These are phyloP conservation scores for Microbotryum scabiosae DNA, from an alignment of 1,284 basidiomycete genomes.

Conservation along the genomic window DNA sequence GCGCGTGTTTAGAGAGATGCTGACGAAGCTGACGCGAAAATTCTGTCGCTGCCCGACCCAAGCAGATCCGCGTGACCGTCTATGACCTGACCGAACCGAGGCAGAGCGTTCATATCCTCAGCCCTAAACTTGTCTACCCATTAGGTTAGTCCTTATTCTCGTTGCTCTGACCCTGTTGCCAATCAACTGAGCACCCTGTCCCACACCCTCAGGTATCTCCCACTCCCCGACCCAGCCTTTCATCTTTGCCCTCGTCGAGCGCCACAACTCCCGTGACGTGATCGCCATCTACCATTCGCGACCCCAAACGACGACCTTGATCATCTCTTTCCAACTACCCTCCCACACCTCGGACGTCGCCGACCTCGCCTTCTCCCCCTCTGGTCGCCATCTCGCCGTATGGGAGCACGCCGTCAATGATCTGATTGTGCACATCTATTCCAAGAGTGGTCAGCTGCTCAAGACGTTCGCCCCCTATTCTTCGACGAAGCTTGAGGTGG, in stretches of 20 bases:
- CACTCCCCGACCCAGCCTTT: constrained; percentile 8
- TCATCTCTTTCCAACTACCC: constrained; percentile 23
- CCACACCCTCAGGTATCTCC: constrained; percentile 11
- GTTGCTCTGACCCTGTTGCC: too few relatives aligned
- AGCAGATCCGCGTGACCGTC: constrained; percentile 28
- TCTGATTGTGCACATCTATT: constrained; percentile 25
- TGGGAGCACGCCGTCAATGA: constrained; percentile 27
- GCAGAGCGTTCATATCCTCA: constrained; percentile 17
- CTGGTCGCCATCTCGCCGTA: constrained; percentile 30
- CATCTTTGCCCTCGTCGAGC: constrained; percentile 29
- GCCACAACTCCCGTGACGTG: constrained; percentile 25
- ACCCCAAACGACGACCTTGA: background rate
- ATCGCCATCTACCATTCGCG: constrained; percentile 28
- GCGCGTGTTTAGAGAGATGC: background rate
- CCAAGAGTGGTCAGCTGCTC: constrained; percentile 17
- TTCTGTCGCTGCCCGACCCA: too few relatives aligned
- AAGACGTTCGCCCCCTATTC: constrained; percentile 22
- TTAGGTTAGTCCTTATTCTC: constrained; percentile 5
- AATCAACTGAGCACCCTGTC: background rate
- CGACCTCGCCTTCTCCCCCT: constrained; percentile 29
- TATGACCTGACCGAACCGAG: constrained; percentile 13
- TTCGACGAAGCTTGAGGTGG: background rate
- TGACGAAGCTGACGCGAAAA: background rate
- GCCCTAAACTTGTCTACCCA: constrained; percentile 20
- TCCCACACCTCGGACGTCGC: constrained; percentile 22